Evolutionary conservation across 2,329 filamentous ascomycete genomes (phyloP), one percentile per base, ranked within the genome.

Genomic region (Trematosphaeria pertusa): DNA sequence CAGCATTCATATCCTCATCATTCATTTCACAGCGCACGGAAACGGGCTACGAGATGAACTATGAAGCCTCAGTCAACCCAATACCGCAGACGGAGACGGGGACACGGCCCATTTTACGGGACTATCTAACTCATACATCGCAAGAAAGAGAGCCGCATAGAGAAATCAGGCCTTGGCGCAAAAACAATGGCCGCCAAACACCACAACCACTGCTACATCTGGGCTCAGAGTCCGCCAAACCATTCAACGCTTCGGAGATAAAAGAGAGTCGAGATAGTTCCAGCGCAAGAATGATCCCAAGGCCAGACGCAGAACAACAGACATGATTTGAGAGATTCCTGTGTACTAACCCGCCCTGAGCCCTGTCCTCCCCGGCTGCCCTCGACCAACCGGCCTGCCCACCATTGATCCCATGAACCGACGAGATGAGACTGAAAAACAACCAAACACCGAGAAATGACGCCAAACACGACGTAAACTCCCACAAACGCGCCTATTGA

Each of bases 91-190:
- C n/a, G 42, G 34, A 49, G 43, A 41, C 49, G 60, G 52, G 53
- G 54, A 59, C 54, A 33, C 42, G 55, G 51, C 54, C 46, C 54
- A 60, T 65, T 63, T 53, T 49, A 52, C n/a, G 48, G 51, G 24
- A 54, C 62, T 67, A 67, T 55, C 56, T 67, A 68, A 38, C 56
- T 62, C 59, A 65, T 67, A 67, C 64, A 67, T 59, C 43, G 50
- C 57, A 64, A 59, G 50, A 58, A 58, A 56, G 54, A 48, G 41
- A 58, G 15, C 2, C 31, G 15, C 31, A 22, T 20, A 34, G n/a
- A 24, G 21, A 31, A 12, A 35, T n/a, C 19, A 15, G 11, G 14
- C 22, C 9, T 9, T 14, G 21, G 8, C 28, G 15, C 44, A 50
- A 48, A 53, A 46, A 36, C 46, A 52, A 46, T 47, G 50, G 42